phyloP scores from a whole-genome alignment of 495 filamentous ascomycete species.

The Xylaria castorea region DNA sequence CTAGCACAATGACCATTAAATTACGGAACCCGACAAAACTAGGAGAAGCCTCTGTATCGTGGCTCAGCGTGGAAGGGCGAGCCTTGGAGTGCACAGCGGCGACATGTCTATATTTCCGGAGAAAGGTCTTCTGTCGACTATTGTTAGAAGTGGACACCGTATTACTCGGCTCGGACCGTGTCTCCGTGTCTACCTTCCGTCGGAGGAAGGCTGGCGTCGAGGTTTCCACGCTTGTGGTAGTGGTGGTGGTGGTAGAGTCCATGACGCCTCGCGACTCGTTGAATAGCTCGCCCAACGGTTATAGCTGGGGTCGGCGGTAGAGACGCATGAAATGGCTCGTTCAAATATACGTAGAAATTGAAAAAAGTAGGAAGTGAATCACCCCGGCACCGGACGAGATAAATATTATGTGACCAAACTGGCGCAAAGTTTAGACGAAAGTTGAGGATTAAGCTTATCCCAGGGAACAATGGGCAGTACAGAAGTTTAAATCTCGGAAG shows the following conservation, averaged over 20 bases:
- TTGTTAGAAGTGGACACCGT: slow-evolving; percentile 7
- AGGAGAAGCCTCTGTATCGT: slow-evolving; percentile 73
- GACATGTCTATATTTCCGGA: slow-evolving; percentile 83
- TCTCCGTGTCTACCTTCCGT: slow-evolving; percentile 23
- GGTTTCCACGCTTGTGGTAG: slow-evolving; percentile 37
- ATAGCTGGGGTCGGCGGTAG: not conserved
- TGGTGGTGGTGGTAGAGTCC: slow-evolving; percentile 40
- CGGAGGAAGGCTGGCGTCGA: slow-evolving; percentile 31
- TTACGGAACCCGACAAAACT: slow-evolving; percentile 95
- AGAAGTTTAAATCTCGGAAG: not conserved
- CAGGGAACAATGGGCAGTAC: not conserved
- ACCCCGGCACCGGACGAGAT: not conserved
- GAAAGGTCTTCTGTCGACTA: slow-evolving; percentile 25
- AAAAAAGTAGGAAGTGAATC: not conserved
- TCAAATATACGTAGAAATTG: not conserved
- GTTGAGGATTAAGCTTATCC: not conserved
- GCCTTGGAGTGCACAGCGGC: slow-evolving; percentile 78
- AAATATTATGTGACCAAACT: slow-evolving; percentile 1
- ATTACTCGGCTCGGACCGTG: not conserved
- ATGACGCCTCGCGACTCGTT: slow-evolving; percentile 23
- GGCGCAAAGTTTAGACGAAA: not conserved
- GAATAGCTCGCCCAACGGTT: not conserved
- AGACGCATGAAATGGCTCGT: not conserved
- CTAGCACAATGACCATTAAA: slow-evolving; percentile 91
- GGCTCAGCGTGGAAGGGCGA: slow-evolving; percentile 81